Percentiles rank a stretch among this genome's conserved stretches.
Evolutionary conservation across 2,329 filamentous ascomycete species (phyloP).

Genomic region (Nigrospora osmanthi): DNA sequence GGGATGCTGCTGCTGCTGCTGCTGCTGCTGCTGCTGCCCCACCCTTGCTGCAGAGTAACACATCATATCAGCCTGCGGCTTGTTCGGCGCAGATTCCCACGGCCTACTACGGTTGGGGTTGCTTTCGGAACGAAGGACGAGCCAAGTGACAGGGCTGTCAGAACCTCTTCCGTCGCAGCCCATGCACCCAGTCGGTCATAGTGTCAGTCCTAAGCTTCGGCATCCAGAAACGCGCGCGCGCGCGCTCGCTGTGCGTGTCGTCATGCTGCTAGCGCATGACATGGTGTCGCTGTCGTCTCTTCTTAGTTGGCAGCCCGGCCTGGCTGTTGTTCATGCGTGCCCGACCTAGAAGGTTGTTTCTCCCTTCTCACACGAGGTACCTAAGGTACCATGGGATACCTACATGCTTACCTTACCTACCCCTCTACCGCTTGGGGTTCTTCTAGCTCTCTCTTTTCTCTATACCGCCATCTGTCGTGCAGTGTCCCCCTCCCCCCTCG

Average conservation of each 20-base stretch:
- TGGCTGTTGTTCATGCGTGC: background rate
- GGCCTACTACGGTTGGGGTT: conserved; percentile 13
- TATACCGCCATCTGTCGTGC: too few relatives aligned
- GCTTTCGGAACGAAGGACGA: conserved; percentile 2
- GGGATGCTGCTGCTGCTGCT: too few relatives aligned
- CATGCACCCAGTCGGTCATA: background rate
- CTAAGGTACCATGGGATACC: too few relatives aligned
- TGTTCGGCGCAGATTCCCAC: conserved; percentile 36
- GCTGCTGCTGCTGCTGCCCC: conserved; percentile 15
- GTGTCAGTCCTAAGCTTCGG: background rate
- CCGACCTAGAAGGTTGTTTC: background rate
- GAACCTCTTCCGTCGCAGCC: background rate
- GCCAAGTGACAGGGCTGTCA: background rate
- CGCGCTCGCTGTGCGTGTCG: too few relatives aligned
- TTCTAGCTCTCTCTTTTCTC: too few relatives aligned
- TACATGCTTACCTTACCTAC: too few relatives aligned
- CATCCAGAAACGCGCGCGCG: background rate
- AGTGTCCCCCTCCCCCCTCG: too few relatives aligned
- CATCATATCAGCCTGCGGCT: conserved; percentile 39
- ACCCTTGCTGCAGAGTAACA: conserved; percentile 21
- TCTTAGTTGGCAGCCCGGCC: background rate
- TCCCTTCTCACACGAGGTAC: background rate
- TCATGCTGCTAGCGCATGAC: conserved; percentile 1
- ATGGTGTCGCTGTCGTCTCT: background rate
- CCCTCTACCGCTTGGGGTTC: too few relatives aligned